phyloP scores from a whole-genome alignment of 2,329 filamentous ascomycete genomes.

The Ophiostoma himal-ulmi region DNA sequence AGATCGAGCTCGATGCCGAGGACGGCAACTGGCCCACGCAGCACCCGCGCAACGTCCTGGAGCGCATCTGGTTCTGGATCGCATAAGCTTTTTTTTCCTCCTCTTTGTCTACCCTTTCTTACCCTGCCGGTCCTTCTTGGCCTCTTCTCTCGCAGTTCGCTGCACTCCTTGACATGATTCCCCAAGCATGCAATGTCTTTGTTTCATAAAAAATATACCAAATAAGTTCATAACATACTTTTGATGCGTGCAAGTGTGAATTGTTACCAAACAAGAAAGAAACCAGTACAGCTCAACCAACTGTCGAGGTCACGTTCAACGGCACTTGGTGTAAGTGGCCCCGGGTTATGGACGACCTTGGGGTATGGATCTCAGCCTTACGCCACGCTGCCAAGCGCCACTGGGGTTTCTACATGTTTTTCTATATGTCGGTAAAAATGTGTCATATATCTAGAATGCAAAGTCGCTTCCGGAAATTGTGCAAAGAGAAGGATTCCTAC shows the following conservation, averaged over 20 bases:
- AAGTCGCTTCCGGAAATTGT: background rate
- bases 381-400: background rate
- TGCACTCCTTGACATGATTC: background rate
- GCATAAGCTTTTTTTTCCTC: conserved; percentile 13
- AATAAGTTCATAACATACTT: background rate
- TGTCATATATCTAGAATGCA: background rate
- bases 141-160: background rate
- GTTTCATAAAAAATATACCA: background rate
- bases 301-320: background rate
- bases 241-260: background rate
- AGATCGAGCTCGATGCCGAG: conserved; percentile 51
- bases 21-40: conserved; percentile 38
- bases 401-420: background rate
- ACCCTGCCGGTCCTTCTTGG: background rate
- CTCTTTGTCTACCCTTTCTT: background rate
- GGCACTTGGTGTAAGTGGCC: background rate
- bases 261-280: background rate
- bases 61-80: conserved; percentile 50
- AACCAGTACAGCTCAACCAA: background rate
- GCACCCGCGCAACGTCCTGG: conserved; percentile 45
- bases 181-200: background rate
- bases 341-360: background rate
- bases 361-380: background rate
- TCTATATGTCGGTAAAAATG: background rate
- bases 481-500: background rate